These are phyloP conservation scores for Paramyrothecium sp. DNA, from an alignment of 2,329 filamentous ascomycete species.

Conservation along the genomic window DNA sequence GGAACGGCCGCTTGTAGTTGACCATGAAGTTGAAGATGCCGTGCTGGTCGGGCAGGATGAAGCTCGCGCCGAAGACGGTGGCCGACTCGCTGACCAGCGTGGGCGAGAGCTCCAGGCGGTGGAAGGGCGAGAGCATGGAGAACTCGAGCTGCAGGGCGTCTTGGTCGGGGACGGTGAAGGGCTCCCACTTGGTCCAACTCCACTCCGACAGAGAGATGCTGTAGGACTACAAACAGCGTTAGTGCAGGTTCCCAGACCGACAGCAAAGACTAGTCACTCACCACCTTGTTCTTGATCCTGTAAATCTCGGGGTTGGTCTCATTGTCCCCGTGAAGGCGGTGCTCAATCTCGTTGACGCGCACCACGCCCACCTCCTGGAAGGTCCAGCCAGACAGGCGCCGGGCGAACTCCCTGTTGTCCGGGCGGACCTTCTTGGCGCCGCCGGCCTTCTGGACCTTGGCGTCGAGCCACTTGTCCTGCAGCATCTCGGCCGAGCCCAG, in stretches of 20 bases:
- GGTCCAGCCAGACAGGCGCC: conserved; percentile 86
- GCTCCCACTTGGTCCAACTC: conserved; percentile 67
- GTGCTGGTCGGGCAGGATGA: conserved; percentile 91
- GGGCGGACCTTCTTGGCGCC: conserved; percentile 54
- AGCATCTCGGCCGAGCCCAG: conserved; percentile 85
- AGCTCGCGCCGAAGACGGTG: conserved; percentile 71
- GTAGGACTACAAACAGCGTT: conserved; percentile 61
- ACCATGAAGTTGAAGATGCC: conserved; percentile 98
- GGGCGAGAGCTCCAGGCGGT: conserved; percentile 73
- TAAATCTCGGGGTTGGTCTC: conserved; percentile 84
- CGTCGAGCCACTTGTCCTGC: conserved; percentile 84
- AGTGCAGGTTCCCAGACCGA: conserved; percentile 13
- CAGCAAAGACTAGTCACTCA: conserved; percentile 49
- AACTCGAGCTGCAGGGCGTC: conserved; percentile 93
- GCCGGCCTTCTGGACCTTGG: conserved; percentile 65
- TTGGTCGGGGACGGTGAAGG: conserved; percentile 66
- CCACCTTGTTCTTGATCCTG: conserved; percentile 93
- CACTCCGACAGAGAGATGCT: conserved; percentile 89
- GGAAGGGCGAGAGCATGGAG: conserved; percentile 97
- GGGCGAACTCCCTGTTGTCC: conserved; percentile 81
- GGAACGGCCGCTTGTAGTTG: conserved; percentile 94
- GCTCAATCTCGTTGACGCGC: conserved; percentile 78
- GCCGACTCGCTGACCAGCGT: conserved; percentile 60
- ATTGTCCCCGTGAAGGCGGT: conserved; percentile 59
- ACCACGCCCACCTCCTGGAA: conserved; percentile 94